Conservation (phyloP, 192 early-diverging fungal species). For the Umbelopsis ramanniana region DNA sequence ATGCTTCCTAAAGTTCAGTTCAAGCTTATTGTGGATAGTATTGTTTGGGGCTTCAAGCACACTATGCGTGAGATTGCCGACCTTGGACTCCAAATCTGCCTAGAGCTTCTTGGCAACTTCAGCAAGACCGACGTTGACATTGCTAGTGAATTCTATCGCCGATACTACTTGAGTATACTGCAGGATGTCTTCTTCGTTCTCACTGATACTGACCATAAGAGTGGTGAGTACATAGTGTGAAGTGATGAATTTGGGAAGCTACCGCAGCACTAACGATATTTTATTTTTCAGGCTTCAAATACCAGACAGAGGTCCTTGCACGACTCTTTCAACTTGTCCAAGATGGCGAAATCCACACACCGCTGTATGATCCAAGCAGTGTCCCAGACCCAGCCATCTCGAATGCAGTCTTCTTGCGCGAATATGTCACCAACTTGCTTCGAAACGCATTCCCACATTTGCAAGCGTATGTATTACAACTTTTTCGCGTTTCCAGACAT, state of each 20-base stretch:
- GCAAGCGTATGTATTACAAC: conserved; percentile 16
- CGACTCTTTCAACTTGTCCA: conserved; percentile 34
- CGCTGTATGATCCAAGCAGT: conserved; percentile 30
- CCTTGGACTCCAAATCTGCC: conserved; percentile 82
- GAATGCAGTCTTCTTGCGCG: conserved; percentile 32
- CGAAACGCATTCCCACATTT: conserved; percentile 29
- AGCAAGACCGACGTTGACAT: conserved; percentile 70
- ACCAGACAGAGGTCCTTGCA: conserved; percentile 35
- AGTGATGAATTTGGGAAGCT: background rate
- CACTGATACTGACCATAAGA: conserved; percentile 96
- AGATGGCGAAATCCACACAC: conserved; percentile 38
- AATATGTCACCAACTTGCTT: conserved; percentile 26
- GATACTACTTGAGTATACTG: conserved; percentile 88
- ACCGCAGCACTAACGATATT: background rate
- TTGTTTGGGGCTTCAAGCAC: conserved; percentile 99
- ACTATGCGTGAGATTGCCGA: conserved; percentile 98
- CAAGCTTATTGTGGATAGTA: conserved; percentile 91
- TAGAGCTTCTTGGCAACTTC: conserved; percentile 91
- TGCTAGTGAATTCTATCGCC: conserved; percentile 88
- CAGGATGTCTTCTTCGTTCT: conserved; percentile 98
- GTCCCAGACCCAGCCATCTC: conserved; percentile 40
- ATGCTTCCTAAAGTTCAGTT: conserved; percentile 67
- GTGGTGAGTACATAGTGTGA: conserved; percentile 56
- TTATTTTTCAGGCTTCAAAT: conserved; percentile 25
- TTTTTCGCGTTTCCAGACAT: background rate